Base-by-base conservation (phyloP, 2,329 filamentous ascomycete genomes). In the Cercospora nicotianae region DNA sequence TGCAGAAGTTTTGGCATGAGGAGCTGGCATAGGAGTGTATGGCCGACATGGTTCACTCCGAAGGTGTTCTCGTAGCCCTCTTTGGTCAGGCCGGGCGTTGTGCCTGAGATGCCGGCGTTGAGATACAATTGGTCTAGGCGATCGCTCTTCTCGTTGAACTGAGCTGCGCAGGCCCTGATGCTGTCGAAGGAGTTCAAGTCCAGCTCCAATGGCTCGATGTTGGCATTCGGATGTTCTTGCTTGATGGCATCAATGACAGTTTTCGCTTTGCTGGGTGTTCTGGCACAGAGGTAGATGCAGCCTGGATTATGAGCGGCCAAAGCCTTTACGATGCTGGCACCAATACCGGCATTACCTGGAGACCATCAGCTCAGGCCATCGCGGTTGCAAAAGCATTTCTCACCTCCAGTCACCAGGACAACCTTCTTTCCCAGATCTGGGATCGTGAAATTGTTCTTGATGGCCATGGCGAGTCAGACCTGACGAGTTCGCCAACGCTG, bases 161-260 rank as follows among this genome's bases (percentile, higher is more conserved):
- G 42, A 12, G 75, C 73, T 1, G 82, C 83, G 1, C 82, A 84
- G 2, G 76, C 69, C 5, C 78, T 80, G 72, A 87, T 80, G 20
- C 83, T 85, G 16, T 78, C 73, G 55, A 87, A 81, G 0, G 84
- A 86, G 0, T 81, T 73, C 13, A 87, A 78, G 70, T 87, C 85
- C 28, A 85, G 80, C 10, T 79, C 75, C 8, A 87, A 73, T 68
- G 81, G 79, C 48, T 79, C 77, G 64, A 86, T 80, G 65, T 67
- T 69, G 30, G 78, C 78, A 55, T 77, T 72, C 3, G 80, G 78
- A 3, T 78, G 73, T 5, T 69, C 61, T 5, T 70, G 64, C n/a
- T 79, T 76, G 71, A 83, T 77, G n/a, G 80, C 76, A 20, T 74
- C 61, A 65, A 84, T 81, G 20, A 81, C 77, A n/a, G 77, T 71